Percentiles rank a stretch among this genome's conserved stretches.
phyloP scores from a whole-genome alignment of 164 flowering plant species.

The Kingdonia uniflora region DNA sequence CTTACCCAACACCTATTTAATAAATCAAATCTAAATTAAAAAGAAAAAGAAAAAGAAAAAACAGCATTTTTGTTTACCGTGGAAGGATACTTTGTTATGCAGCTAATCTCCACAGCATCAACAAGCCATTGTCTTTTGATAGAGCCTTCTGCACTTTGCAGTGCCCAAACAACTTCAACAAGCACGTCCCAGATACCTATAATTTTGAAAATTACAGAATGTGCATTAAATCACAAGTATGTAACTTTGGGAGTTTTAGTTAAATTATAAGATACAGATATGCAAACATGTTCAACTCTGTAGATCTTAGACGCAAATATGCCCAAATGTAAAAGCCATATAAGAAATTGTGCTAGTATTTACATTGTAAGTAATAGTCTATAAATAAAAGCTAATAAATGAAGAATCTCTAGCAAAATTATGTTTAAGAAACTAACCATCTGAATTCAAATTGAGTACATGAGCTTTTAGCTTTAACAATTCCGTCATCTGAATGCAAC shows the following conservation, averaged over 20 bases:
- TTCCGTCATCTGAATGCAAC: too few relatives aligned
- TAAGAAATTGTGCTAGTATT: neutral
- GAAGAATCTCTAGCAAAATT: neutral
- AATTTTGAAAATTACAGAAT: slow-evolving; percentile 5
- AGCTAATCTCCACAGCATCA: slow-evolving; percentile 67
- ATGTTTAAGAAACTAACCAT: slow-evolving; percentile 37
- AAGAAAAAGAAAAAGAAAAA: too few relatives aligned
- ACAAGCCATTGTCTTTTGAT: slow-evolving; percentile 73
- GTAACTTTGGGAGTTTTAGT: neutral
- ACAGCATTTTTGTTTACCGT: too few relatives aligned
- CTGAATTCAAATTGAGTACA: slow-evolving; percentile 39
- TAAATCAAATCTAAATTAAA: neutral
- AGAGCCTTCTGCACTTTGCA: slow-evolving; percentile 52
- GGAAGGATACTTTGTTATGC: slow-evolving; percentile 66
- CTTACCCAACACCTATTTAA: neutral
- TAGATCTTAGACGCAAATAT: neutral
- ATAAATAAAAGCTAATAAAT: too few relatives aligned
- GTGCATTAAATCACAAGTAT: neutral
- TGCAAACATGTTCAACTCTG: neutral
- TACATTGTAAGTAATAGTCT: neutral
- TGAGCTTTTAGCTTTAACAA: too few relatives aligned
- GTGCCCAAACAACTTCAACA: slow-evolving; percentile 57
- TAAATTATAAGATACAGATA: slow-evolving; percentile 1
- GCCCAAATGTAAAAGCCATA: neutral
- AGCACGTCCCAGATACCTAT: slow-evolving; percentile 71